A percentile compares a stretch with the other conserved stretches of the same genome.
Evolutionary conservation across 257 asterid species (phyloP).

Genomic region (Voacanga thouarsii): DNA sequence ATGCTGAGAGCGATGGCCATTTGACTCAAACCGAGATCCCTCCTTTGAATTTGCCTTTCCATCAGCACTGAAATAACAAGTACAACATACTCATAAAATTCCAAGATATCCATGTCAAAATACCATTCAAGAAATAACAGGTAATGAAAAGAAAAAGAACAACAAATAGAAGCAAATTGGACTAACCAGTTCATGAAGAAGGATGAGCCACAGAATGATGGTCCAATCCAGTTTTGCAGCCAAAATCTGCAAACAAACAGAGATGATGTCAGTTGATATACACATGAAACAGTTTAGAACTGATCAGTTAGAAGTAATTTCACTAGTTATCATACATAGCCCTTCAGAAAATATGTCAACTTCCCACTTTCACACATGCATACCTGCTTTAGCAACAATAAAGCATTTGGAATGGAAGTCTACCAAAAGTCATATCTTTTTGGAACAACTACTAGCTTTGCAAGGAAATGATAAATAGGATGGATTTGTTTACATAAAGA

Average conservation of each 20-base stretch:
- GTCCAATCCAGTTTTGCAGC: conserved; percentile 98
- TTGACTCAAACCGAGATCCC: conserved; percentile 66
- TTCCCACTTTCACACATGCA: background rate
- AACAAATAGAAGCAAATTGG: conserved; percentile 14
- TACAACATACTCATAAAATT: conserved; percentile 24
- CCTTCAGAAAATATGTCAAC: background rate
- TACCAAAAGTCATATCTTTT: background rate
- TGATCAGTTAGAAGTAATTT: conserved; percentile 15
- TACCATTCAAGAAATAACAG: conserved; percentile 6
- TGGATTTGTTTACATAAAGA: background rate
- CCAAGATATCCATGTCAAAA: conserved; percentile 18
- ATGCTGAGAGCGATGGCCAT: conserved; percentile 57
- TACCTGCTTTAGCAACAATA: background rate
- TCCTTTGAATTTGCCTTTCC: conserved; percentile 54
- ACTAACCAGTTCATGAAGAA: conserved; percentile 79
- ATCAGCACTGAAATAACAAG: conserved; percentile 54
- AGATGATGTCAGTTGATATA: conserved; percentile 5
- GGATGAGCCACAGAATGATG: conserved; percentile 77
- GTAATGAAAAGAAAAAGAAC: conserved; percentile 3
- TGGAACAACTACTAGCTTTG: background rate
- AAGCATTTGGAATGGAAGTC: background rate
- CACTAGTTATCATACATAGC: background rate
- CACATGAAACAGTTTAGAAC: conserved; percentile 5
- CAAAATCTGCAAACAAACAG: conserved; percentile 65
- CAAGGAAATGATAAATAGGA: background rate